phyloP scores from a whole-genome alignment of 352 stramenopile species.

The Pythium vanterpoolii region DNA sequence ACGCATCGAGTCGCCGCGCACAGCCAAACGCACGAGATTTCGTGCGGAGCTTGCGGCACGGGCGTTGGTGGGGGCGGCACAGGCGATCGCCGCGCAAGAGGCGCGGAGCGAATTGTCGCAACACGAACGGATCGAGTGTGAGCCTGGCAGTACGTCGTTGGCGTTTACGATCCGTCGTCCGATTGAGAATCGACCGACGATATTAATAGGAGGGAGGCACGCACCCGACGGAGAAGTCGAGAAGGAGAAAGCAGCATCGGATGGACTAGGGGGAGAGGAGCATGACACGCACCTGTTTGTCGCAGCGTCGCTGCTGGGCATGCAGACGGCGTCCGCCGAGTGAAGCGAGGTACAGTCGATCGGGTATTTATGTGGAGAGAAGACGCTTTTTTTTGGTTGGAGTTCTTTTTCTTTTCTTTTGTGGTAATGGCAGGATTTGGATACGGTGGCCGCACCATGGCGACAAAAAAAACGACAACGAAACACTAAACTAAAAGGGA shows the following conservation, averaged over 20 bases:
- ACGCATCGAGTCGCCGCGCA: slow-evolving; percentile 6
- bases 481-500: not conserved
- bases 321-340: slow-evolving; percentile 18
- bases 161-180: slow-evolving; percentile 15
- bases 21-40: slow-evolving; percentile 1
- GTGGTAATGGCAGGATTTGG: not conserved
- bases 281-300: slow-evolving; percentile 22
- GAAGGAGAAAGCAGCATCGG: no score
- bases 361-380: not conserved
- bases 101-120: not conserved
- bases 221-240: not conserved
- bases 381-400: not conserved
- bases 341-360: not conserved
- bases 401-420: not conserved
- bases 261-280: not conserved
- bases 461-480: not conserved
- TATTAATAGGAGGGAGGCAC: no score
- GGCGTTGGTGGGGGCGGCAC: slow-evolving; percentile 1
- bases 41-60: slow-evolving; percentile 1
- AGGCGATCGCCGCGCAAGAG: slow-evolving; percentile 9
- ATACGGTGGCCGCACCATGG: not conserved
- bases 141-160: slow-evolving; percentile 6
- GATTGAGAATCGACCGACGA: not conserved
- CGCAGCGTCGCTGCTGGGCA: slow-evolving; percentile 23
- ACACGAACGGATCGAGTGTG: slow-evolving; percentile 12